Percentiles rank a stretch among this genome's conserved stretches.
These are phyloP conservation scores for Silene noctiflora DNA, from an alignment of 179 eudicot genomes.

Conservation along the genomic window DNA sequence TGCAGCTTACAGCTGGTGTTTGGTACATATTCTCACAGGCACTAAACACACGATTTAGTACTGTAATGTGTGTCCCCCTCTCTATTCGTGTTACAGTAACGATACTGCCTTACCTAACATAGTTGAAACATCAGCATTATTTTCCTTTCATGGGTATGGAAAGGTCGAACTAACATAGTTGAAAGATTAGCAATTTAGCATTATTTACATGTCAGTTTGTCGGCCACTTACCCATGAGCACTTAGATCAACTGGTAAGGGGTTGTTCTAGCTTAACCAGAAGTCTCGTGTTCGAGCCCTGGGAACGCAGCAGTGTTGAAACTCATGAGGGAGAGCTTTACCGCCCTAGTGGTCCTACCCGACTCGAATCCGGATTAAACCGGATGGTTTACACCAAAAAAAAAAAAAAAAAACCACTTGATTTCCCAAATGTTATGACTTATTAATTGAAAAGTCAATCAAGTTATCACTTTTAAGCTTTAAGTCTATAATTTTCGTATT, in stretches of 20 bases:
- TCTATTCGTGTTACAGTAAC: background rate
- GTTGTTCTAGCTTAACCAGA: too few relatives aligned
- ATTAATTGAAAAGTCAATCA: background rate
- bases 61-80: constrained; percentile 11
- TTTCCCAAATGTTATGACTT: background rate
- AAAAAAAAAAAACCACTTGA: too few relatives aligned
- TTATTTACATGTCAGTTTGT: constrained; percentile 2
- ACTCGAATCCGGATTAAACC: too few relatives aligned
- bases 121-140: background rate
- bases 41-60: constrained; percentile 9
- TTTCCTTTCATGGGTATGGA: constrained; percentile 16
- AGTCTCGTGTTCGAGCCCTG: too few relatives aligned
- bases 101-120: constrained; percentile 11
- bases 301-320: too few relatives aligned
- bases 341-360: too few relatives aligned
- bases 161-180: background rate
- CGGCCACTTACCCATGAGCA: too few relatives aligned
- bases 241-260: too few relatives aligned
- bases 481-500: background rate
- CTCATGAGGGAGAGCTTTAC: too few relatives aligned
- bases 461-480: background rate
- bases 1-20: constrained; percentile 23
- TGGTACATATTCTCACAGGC: constrained; percentile 10
- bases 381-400: too few relatives aligned
- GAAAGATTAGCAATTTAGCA: constrained; percentile 6